Base-by-base conservation (phyloP, 2,329 filamentous ascomycete species). In the Xylaria sp. region DNA sequence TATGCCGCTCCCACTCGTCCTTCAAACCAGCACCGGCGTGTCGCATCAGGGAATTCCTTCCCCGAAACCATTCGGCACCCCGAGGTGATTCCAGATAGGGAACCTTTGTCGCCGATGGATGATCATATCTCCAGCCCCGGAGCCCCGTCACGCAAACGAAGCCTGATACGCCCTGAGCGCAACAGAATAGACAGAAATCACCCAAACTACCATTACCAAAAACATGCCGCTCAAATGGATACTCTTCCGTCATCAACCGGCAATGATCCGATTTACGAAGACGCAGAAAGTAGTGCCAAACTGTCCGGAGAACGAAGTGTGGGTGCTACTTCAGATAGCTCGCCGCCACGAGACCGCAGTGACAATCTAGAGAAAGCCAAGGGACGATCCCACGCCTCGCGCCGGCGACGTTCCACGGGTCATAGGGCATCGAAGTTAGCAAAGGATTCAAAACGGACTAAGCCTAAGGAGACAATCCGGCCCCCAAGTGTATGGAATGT, bases 131-230 rank as follows among this genome's bases (percentile, higher is more conserved):
- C 42, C 64, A 72, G 14, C 8, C 48, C 65, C 55, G 75, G 64
- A 71, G 71, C 69, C 75, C 81, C 60, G 77, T 80, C 68, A 69
- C 89, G 94, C 74, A 98, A 98, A 82, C 90, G 92, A 78, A 98
- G 93, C 79, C 84, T 99, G 71, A 90, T 99, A 77, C 88, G 92
- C 69, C 96, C 96, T 0, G 96, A 99, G 81, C 89, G 96, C 72
- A 92, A 92, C 76, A 89, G 92, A 74, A 93, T 97, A 73, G 92
- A 94, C 74, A 90, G 87, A 71, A 92, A 94, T 74, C 94, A 98
- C 78, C 94, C 94, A 14, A 97, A 98, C 79, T 99, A 98, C 78
- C 88, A 98, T 81, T 99, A 99, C 81, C 90, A 93, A 73, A 92
- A 97, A 79, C 94, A 97, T 87, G 94, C 97, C 9, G 92, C 94